A percentile compares a stretch with the other conserved stretches of the same genome.
Conservation (phyloP, 495 filamentous ascomycete genomes). For the Daldinia bambusicola region DNA sequence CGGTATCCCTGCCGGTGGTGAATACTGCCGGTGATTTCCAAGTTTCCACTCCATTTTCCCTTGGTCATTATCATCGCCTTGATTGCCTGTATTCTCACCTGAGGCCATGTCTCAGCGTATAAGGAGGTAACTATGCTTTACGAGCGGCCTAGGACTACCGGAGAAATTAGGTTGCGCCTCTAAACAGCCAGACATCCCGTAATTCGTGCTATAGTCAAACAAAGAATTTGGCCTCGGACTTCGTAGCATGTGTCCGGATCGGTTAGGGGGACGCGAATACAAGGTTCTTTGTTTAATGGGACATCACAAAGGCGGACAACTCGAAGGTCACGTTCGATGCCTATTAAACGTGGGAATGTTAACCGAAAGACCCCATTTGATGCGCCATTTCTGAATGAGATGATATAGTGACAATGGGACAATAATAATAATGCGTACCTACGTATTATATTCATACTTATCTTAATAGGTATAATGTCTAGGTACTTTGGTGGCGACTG, state of each 20-base stretch:
- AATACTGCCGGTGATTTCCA: constrained; percentile 14
- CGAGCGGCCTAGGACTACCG: background rate
- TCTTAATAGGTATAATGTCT: too few relatives aligned
- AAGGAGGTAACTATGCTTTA: background rate
- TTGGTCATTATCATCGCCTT: background rate
- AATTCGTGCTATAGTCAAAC: background rate
- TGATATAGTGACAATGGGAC: background rate
- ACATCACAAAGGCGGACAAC: background rate
- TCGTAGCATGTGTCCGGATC: constrained; percentile 1
- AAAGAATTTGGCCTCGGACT: background rate
- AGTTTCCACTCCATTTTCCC: background rate
- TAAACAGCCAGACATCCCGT: background rate
- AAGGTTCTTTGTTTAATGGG: background rate
- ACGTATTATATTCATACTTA: too few relatives aligned
- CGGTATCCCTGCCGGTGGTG: constrained; percentile 31
- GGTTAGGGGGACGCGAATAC: background rate
- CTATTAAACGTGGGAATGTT: background rate
- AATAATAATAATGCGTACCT: background rate
- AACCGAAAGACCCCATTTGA: background rate
- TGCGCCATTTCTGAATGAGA: background rate
- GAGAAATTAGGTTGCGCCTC: background rate
- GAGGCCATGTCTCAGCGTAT: constrained; percentile 26
- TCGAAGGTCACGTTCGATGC: background rate
- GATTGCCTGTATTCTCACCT: background rate
- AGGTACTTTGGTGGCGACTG: background rate